Conservation (phyloP, 805 yeast genomes). For the Metschnikowia chrysomelidarum region DNA sequence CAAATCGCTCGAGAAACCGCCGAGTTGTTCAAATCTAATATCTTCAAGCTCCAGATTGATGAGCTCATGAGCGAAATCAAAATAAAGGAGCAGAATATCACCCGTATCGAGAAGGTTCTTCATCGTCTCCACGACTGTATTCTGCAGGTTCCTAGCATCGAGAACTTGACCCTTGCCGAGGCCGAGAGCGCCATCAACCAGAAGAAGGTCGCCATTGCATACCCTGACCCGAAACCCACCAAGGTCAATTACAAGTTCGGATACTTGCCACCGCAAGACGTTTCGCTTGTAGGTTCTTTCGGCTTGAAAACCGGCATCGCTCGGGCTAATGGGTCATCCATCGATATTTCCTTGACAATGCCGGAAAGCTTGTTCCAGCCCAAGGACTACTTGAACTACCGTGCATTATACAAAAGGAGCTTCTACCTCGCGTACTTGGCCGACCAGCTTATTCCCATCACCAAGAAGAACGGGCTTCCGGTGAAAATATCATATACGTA, state of each 20-base stretch:
- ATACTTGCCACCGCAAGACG: constrained; percentile 66
- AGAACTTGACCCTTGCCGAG: constrained; percentile 52
- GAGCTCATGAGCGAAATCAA: constrained; percentile 81
- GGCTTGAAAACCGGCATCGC: constrained; percentile 80
- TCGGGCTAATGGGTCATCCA: constrained; percentile 57
- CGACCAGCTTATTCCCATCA: constrained; percentile 52
- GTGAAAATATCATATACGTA: constrained; percentile 62
- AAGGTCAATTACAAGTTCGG: constrained; percentile 69
- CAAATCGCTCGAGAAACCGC: constrained; percentile 93
- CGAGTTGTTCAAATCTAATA: constrained; percentile 90
- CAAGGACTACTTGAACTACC: constrained; percentile 86
- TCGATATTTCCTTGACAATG: constrained; percentile 84
- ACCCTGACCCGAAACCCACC: constrained; percentile 85
- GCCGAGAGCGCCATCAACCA: constrained; percentile 53
- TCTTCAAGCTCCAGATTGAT: constrained; percentile 92
- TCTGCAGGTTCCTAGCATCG: constrained; percentile 55
- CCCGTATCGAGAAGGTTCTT: constrained; percentile 68
- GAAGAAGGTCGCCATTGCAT: constrained; percentile 67
- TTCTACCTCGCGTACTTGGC: constrained; percentile 82
- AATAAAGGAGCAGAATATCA: constrained; percentile 65
- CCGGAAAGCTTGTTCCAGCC: constrained; percentile 71
- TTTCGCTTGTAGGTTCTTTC: constrained; percentile 84
- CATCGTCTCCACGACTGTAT: constrained; percentile 71
- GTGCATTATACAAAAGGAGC: constrained; percentile 87
- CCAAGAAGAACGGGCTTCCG: constrained; percentile 56